Percentiles rank a stretch among this genome's conserved stretches.
Conservation (phyloP, 129 eudicot genomes). For the Flaveria bidentis region DNA sequence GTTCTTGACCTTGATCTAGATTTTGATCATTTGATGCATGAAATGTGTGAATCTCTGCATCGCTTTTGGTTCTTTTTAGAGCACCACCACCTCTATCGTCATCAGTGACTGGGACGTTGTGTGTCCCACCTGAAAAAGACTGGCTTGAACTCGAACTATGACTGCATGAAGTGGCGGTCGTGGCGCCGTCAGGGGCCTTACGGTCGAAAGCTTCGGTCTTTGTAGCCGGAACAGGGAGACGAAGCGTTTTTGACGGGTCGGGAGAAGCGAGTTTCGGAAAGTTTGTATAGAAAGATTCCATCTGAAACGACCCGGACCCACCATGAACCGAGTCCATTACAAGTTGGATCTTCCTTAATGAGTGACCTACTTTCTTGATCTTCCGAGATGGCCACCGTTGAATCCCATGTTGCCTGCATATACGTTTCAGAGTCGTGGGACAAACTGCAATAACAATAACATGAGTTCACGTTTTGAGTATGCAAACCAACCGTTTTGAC, state of each 20-base stretch:
- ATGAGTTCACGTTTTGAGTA: neutral
- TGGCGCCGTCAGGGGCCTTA: constrained; percentile 38
- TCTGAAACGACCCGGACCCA: constrained; percentile 63
- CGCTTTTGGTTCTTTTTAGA: constrained; percentile 52
- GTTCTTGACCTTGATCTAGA: constrained; percentile 26
- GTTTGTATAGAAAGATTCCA: constrained; percentile 76
- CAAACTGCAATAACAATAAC: constrained; percentile 62
- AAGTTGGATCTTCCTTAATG: constrained; percentile 76
- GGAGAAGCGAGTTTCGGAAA: constrained; percentile 81
- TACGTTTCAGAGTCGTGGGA: constrained; percentile 92
- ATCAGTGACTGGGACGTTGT: constrained; percentile 9
- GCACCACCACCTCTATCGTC: constrained; percentile 32
- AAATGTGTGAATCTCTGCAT: constrained; percentile 38
- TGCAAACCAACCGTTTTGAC: neutral
- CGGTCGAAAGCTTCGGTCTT: constrained; percentile 28
- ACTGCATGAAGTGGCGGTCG: constrained; percentile 65
- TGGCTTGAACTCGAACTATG: constrained; percentile 71
- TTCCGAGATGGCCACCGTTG: constrained; percentile 97
- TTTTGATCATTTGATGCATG: constrained; percentile 38
- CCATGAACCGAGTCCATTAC: constrained; percentile 94
- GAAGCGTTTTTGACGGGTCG: constrained; percentile 41
- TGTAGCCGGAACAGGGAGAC: constrained; percentile 42
- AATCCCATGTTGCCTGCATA: constrained; percentile 93
- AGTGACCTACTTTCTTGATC: constrained; percentile 97
- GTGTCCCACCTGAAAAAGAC: constrained; percentile 63